These are phyloP conservation scores for Rhodotorula glutinis DNA, from an alignment of 1,284 basidiomycete genomes.

Conservation along the genomic window DNA sequence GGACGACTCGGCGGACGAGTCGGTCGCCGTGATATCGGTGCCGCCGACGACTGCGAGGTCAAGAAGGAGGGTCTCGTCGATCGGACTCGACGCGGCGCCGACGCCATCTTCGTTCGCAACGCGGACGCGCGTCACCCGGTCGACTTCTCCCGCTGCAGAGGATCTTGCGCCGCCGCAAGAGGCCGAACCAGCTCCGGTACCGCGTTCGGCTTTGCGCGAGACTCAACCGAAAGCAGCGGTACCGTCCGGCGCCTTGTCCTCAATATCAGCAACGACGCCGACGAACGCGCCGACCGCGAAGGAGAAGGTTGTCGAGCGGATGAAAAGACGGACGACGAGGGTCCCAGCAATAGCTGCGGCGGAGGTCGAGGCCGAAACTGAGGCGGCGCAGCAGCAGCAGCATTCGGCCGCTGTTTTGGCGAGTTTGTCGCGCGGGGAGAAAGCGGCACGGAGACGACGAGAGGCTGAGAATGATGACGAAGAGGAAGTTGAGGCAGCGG, in stretches of 20 bases:
- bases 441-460: not conserved
- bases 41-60: not conserved
- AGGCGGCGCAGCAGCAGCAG: not conserved
- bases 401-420: not conserved
- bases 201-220: conserved; percentile 2
- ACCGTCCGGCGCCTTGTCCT: too few species aligned
- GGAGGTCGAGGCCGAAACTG: not conserved
- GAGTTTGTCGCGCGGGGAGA: not conserved
- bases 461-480: not conserved
- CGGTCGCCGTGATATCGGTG: not conserved
- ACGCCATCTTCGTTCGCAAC: not conserved
- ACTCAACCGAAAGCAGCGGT: not conserved
- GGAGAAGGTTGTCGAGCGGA: conserved; percentile 4
- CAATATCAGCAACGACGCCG: too few species aligned
- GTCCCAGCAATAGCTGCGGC: not conserved
- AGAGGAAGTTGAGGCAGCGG: not conserved
- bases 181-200: not conserved
- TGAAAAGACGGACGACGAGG: not conserved
- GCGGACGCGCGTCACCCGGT: conserved; percentile 1
- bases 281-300: not conserved
- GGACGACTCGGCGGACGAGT: not conserved
- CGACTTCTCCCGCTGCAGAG: not conserved
- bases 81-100: not conserved
- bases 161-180: too few species aligned
- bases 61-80: not conserved